A percentile compares a stretch with the other conserved stretches of the same genome.
These are phyloP conservation scores for Calonectria honghensis DNA, from an alignment of 2,329 filamentous ascomycete species.

Conservation along the genomic window DNA sequence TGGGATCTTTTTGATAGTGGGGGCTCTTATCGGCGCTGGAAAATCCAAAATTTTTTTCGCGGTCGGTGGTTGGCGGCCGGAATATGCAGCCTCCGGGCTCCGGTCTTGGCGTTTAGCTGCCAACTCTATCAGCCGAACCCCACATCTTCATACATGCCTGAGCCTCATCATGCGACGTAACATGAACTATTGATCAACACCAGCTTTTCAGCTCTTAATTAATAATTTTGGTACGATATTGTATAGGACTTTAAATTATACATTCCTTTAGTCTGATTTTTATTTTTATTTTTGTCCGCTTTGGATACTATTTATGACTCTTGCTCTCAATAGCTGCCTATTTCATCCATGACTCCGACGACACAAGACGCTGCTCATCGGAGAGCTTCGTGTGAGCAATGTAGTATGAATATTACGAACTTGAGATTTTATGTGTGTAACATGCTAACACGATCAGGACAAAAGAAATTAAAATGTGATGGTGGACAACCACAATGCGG, in stretches of 20 bases:
- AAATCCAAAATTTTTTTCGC: slow-evolving; percentile 56
- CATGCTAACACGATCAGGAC: slow-evolving; percentile 44
- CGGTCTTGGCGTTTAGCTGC: slow-evolving; percentile 43
- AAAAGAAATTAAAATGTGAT: slow-evolving; percentile 55
- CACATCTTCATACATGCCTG: neutral
- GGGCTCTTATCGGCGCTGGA: slow-evolving; percentile 53
- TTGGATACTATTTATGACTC: no score
- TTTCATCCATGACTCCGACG: slow-evolving; percentile 36
- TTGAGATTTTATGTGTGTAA: neutral
- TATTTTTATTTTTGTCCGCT: neutral
- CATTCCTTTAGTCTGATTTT: neutral
- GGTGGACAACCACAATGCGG: slow-evolving; percentile 49
- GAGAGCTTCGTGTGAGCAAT: slow-evolving; percentile 55
- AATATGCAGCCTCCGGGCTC: slow-evolving; percentile 60
- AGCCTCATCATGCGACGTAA: neutral
- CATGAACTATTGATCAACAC: neutral
- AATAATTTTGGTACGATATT: neutral
- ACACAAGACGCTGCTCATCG: slow-evolving; percentile 45
- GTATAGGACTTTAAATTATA: neutral
- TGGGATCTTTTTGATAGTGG: slow-evolving; percentile 57
- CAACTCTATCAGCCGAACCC: neutral
- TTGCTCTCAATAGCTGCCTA: neutral
- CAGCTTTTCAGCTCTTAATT: neutral
- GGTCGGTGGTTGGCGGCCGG: slow-evolving; percentile 57
- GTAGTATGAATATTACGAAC: slow-evolving; percentile 42